phyloP scores from a whole-genome alignment of 2,329 filamentous ascomycete species.

The Monilinia fructigena region DNA sequence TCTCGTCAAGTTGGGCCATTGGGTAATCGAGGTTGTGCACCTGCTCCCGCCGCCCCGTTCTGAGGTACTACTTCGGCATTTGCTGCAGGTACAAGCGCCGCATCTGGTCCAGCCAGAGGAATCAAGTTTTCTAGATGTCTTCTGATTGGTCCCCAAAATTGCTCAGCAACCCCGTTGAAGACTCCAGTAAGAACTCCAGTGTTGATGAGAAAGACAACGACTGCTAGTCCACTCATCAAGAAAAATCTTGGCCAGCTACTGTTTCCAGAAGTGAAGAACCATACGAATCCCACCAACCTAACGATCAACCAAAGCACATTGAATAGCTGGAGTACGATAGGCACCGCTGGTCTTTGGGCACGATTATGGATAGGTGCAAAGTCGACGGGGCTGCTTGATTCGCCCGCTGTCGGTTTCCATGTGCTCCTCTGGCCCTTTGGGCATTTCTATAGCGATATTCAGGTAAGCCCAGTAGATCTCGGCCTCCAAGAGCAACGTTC shows the following conservation, averaged over 20 bases:
- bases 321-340: conserved; percentile 12
- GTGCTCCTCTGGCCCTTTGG: conserved; percentile 27
- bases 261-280: conserved; percentile 61
- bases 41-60: conserved; percentile 27
- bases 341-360: conserved; percentile 14
- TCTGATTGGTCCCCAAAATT: conserved; percentile 56
- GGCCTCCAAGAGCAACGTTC: conserved; percentile 7
- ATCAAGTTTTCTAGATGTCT: conserved; percentile 60
- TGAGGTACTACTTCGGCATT: conserved; percentile 38
- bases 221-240: conserved; percentile 53
- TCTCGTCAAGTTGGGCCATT: conserved; percentile 46
- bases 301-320: conserved; percentile 57
- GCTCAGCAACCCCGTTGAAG: conserved; percentile 55
- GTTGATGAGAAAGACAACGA: conserved; percentile 58
- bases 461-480: conserved; percentile 27
- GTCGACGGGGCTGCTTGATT: conserved; percentile 25
- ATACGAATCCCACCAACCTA: conserved; percentile 58
- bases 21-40: conserved; percentile 23
- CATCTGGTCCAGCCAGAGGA: conserved; percentile 49
- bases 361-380: conserved; percentile 28
- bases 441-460: conserved; percentile 35
- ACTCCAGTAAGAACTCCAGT: conserved; percentile 59
- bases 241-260: conserved; percentile 60
- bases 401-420: conserved; percentile 25
- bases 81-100: conserved; percentile 38